Evolutionary conservation across 2,329 filamentous ascomycete species (phyloP), one percentile per base, ranked within the genome.

Genomic region (Westerdykella aurantiaca): DNA sequence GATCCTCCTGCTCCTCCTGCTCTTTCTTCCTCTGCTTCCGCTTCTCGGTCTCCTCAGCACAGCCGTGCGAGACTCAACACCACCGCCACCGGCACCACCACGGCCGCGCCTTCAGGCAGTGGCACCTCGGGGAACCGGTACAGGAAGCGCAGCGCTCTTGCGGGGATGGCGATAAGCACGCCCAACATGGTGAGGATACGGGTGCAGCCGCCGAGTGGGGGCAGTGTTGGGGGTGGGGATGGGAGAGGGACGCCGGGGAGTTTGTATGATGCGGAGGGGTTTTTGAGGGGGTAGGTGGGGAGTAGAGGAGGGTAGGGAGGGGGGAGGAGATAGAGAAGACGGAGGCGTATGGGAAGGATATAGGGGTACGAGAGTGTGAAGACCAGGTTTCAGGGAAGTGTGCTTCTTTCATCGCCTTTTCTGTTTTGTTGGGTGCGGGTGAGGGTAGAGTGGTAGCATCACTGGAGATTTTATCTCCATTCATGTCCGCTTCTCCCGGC

Each of bases 191-290:
- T 49, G n/a, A 49, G 47, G 42, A 57, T 60, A 29, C 45, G 54
- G 17, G 46, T 61, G 10, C 42, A 48, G 40, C 50, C 57, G 33
- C 51, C 57, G 3, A 54, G 48, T 44, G 31, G 37, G 12, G 33
- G 33, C 5, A 35, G 33, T 35, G n/a, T 12, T 14, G 33, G 6
- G 33, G 48, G 45, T 21, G 46, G 38, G 14, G 42, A 22, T n/a
- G 35, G 39, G 11, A 48, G 6, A 11, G 51, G 53, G 17, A 64
- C 55, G 43, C 53, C 60, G 37, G 56, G 56, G 44, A 63, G 57
- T 51, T 56, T 64, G 50, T 67, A 67, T 46, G 63, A 67, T 52
- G 49, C 42, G 22, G 51, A 64, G 37, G 61, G 61, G 34, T 64
- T 64, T 52, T 44, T 64, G 45, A 52, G 51, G 21, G 39, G n/a